Base-by-base conservation (phyloP, 371 early-diverging fungal genomes). In the Rhizopus microsporus region DNA sequence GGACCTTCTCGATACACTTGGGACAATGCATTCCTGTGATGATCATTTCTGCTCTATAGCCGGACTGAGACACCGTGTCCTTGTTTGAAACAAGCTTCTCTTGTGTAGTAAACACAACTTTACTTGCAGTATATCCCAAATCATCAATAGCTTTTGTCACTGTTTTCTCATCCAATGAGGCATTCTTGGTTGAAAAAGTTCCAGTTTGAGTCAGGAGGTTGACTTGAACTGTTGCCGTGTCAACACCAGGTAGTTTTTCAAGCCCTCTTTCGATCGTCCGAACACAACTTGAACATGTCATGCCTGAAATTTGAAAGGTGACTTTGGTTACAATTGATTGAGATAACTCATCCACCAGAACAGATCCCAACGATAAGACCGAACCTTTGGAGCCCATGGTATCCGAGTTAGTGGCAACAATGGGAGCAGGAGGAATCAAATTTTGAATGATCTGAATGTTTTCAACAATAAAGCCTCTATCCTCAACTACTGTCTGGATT, bases 221-320 rank as follows among this genome's bases (percentile, higher is more conserved):
- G 54, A 58, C 83, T 78, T 6, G 76, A 33, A 97, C 92, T 3
- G 84, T 66, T 7, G 79, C 83, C 4, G 83, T 72, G 1, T 75
- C 55, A 7, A 98, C 84, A 0, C 96, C 96, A 0, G 80, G 71
- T 55, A 82, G 51, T 13, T 80, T 77, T 3, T 43, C 38, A 0
- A 98, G 68, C 0, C 81, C 86, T 1, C 72, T 70, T 63, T 96
- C 96, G 50, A 97, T 83, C 30, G 84, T 77, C 17, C 83, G 82
- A 7, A 88, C 89, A 67, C 94, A 93, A 29, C 88, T 85, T 0
- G 92, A 81, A 57, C 91, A 92, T 4, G 93, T 90, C 96, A 97
- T 94, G n/a, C 98, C 97, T 63, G 86, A 88, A 10, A 97, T 82
- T 58, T 88, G 85, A 23, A 88, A 63, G 9, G 63, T 76, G 5